phyloP scores from a whole-genome alignment of 2,329 filamentous ascomycete species.

The Paecilomyces sp. region DNA sequence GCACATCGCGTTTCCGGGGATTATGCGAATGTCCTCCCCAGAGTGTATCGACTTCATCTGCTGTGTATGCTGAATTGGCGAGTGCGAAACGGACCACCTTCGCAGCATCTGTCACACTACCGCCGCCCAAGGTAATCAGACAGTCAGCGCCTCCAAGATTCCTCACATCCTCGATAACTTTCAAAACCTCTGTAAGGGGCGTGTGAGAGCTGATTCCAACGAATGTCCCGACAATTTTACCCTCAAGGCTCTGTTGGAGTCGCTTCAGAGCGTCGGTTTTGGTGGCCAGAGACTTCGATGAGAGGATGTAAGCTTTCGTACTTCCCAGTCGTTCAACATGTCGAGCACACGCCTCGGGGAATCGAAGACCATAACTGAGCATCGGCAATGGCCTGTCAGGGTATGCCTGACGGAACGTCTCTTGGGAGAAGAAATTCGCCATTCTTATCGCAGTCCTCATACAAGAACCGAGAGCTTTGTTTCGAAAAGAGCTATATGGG shows the following conservation, averaged over 20 bases:
- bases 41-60: slow-evolving; percentile 24
- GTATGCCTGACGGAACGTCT: neutral
- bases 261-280: slow-evolving; percentile 17
- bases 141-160: slow-evolving; percentile 25
- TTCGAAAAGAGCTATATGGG: neutral
- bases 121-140: slow-evolving; percentile 43
- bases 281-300: neutral
- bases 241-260: slow-evolving; percentile 27
- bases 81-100: slow-evolving; percentile 39
- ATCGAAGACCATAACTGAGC: neutral
- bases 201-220: slow-evolving; percentile 44
- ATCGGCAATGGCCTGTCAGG: neutral
- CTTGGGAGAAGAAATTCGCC: neutral
- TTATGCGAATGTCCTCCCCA: slow-evolving; percentile 1
- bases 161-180: slow-evolving; percentile 29
- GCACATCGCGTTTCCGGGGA: neutral
- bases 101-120: slow-evolving; percentile 43
- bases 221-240: slow-evolving; percentile 33
- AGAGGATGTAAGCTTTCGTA: neutral
- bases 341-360: neutral
- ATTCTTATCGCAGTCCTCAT: neutral
- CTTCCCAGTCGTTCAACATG: neutral
- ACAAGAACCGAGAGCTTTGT: neutral
- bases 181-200: slow-evolving; percentile 38
- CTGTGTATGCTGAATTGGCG: slow-evolving; percentile 31